These are phyloP conservation scores for Eutrema heterophyllum DNA, from an alignment of 345 rosid species.

Conservation along the genomic window DNA sequence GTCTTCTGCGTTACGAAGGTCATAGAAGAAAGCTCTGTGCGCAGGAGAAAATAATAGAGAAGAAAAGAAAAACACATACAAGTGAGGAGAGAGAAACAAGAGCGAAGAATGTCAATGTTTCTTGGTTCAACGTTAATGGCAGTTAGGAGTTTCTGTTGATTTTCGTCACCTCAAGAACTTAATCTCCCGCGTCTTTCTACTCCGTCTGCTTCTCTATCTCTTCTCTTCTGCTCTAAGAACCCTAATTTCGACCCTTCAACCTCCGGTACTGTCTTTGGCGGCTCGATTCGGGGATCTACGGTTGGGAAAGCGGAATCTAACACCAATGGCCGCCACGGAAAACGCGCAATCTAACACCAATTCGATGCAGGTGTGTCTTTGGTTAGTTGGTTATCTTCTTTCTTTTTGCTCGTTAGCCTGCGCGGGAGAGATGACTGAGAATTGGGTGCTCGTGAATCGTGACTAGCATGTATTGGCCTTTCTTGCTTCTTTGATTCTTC, in stretches of 20 bases:
- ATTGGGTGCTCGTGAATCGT: background rate
- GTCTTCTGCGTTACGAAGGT: conserved; percentile 25
- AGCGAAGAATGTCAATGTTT: conserved; percentile 30
- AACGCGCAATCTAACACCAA: conserved; percentile 39
- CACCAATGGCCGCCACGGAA: conserved; percentile 62
- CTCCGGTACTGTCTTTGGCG: conserved; percentile 7
- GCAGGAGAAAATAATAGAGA: conserved; percentile 26
- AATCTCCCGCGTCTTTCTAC: conserved; percentile 28
- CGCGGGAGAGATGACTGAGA: conserved; percentile 19
- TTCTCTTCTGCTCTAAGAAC: conserved; percentile 33
- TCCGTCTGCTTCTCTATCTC: conserved; percentile 22
- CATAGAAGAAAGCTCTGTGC: conserved; percentile 22
- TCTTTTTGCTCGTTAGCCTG: conserved; percentile 4
- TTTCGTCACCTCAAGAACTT: background rate
- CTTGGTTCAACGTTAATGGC: conserved; percentile 40
- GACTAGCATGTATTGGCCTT: background rate
- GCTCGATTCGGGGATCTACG: conserved; percentile 19
- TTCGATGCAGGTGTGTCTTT: conserved; percentile 73
- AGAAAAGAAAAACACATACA: background rate
- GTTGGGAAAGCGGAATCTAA: conserved; percentile 37
- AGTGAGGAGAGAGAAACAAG: conserved; percentile 7
- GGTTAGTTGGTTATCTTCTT: background rate
- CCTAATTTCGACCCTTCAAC: conserved; percentile 40
- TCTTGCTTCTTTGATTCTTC: background rate
- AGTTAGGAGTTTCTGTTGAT: conserved; percentile 57